These are phyloP conservation scores for Symbiodinium natans DNA, from an alignment of 73 alveolate species.

Conservation along the genomic window DNA sequence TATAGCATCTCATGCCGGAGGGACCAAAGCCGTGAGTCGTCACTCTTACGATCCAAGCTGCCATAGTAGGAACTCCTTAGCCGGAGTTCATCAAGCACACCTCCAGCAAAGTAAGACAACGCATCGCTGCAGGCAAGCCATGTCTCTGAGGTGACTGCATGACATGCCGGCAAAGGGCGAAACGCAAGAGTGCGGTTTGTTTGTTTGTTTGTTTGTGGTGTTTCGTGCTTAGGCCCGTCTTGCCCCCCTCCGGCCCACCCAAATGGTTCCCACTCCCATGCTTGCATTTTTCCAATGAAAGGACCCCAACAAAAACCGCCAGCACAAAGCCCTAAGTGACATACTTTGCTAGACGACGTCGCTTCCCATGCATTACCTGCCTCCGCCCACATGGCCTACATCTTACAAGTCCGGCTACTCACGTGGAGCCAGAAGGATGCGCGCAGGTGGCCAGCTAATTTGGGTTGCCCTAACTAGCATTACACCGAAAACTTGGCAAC, in stretches of 20 bases:
- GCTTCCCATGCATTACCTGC: too few species aligned
- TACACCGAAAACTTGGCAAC: too few species aligned
- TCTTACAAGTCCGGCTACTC: too few species aligned
- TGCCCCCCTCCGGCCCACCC: neutral
- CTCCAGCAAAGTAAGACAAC: neutral
- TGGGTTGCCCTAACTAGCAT: too few species aligned
- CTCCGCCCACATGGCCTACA: too few species aligned
- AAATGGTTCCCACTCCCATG: neutral
- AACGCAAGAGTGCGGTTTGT: neutral
- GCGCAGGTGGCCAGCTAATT: too few species aligned
- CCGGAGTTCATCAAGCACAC: neutral
- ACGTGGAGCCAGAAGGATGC: too few species aligned
- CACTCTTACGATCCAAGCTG: neutral
- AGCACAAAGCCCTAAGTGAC: too few species aligned
- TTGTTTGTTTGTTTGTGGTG: neutral
- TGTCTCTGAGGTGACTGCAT: neutral
- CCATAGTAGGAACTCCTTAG: neutral
- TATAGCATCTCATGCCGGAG: neutral
- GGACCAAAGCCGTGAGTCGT: neutral
- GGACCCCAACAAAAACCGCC: too few species aligned
- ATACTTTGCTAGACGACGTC: too few species aligned
- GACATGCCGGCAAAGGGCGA: constrained; percentile 6
- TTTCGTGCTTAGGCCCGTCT: neutral
- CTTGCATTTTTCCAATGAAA: too few species aligned
- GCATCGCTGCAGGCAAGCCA: too few species aligned